phyloP scores from a whole-genome alignment of 257 asterid genomes.

The Primulina tabacum region DNA sequence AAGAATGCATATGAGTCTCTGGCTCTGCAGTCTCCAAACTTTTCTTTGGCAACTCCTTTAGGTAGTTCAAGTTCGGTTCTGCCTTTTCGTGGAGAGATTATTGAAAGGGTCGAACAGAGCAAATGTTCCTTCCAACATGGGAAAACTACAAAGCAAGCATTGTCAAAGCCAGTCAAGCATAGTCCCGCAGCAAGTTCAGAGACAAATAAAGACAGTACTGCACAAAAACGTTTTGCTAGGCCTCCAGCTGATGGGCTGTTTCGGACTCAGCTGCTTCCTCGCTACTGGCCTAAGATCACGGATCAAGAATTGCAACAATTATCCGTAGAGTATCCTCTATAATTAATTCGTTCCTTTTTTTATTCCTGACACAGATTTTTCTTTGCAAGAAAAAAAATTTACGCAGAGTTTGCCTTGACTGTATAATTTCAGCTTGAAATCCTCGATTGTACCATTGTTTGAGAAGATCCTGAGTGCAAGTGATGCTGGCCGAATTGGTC shows the following conservation, averaged over 20 bases:
- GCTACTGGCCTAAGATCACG: constrained; percentile 97
- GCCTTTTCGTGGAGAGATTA: constrained; percentile 49
- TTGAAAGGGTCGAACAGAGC: constrained; percentile 63
- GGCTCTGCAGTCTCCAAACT: constrained; percentile 53
- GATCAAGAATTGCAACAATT: constrained; percentile 88
- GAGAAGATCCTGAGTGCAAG: constrained; percentile 98
- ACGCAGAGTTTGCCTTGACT: constrained; percentile 44
- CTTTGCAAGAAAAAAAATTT: background rate
- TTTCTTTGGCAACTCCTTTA: constrained; percentile 51
- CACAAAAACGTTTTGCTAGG: constrained; percentile 68
- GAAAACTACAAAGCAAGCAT: constrained; percentile 45
- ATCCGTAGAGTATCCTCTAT: constrained; percentile 92
- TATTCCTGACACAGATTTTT: background rate
- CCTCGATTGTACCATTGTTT: constrained; percentile 75
- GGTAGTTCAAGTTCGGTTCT: constrained; percentile 41
- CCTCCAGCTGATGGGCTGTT: constrained; percentile 95
- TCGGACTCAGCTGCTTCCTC: constrained; percentile 87
- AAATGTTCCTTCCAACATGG: constrained; percentile 52
- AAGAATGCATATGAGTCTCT: constrained; percentile 54
- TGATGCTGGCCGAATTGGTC: constrained; percentile 99
- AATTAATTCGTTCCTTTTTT: background rate
- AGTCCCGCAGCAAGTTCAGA: constrained; percentile 45
- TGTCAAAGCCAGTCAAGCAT: constrained; percentile 57
- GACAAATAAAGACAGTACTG: constrained; percentile 36
- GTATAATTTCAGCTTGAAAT: constrained; percentile 55